Base-by-base conservation (phyloP, 2,329 filamentous ascomycete genomes). In the Fusarium hainanense region DNA sequence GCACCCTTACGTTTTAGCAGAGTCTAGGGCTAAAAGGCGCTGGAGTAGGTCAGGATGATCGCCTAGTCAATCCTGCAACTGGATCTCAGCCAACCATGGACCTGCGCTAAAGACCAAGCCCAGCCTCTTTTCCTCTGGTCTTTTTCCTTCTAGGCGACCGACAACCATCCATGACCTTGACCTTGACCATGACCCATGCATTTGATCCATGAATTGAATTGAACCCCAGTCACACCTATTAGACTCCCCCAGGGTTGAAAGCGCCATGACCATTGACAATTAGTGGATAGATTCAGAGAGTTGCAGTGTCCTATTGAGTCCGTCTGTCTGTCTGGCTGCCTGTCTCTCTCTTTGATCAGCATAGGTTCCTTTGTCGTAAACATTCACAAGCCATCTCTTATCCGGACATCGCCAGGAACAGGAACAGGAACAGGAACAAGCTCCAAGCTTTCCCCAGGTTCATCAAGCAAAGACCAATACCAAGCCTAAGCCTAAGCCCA, bases 231-330 rank as follows among this genome's bases (percentile, higher is more conserved):
- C 57, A 65, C 43, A 42, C 54, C 66, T 57, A 61, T 68, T 57
- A 61, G 41, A 42, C 54, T 58, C 55, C 67, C 71, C 69, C 47
- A 18, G 50, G 58, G 41, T 34, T 65, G 58, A 49, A 63, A 69
- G 69, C 68, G 71, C 71, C 55, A 63, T 51, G 32, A 51, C 32
- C 49, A 47, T 70, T 56, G 59, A 66, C 59, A 58, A 58, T 63
- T 68, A 59, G 70, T 72, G 64, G 43, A 27, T 41, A 20, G 6
- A 52, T 27, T 28, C 13, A 37, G 34, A n/a, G 18, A 37, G 2
- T 37, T n/a, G 18, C 18, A 37, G 34, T n/a, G 34, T n/a, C 8
- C 34, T n/a, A 37, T 37, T 34, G 34, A n/a, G 10, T 11, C 18
- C 6, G 5, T 18, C 16, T 34, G 32, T 10, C 16, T 37, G 9